Conservation (phyloP, 2,329 filamentous ascomycete genomes). For the Diaporthe helianthi region DNA sequence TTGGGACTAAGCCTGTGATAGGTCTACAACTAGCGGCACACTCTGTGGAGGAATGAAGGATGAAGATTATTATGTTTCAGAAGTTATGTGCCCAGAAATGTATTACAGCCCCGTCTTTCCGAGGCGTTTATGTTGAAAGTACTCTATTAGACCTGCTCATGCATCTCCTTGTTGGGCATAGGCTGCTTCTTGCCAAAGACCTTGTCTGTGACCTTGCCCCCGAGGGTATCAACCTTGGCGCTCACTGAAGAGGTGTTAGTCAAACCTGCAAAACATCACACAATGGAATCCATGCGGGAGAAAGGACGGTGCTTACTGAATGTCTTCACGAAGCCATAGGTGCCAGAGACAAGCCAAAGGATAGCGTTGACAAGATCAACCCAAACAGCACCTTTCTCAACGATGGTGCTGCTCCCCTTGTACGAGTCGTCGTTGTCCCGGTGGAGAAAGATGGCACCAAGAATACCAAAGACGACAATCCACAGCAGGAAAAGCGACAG, state of each 20-base stretch:
- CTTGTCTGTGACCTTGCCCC: conserved; percentile 49
- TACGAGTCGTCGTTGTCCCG: conserved; percentile 60
- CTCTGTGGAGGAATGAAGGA: neutral
- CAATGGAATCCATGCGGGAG: no score
- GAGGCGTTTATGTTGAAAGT: neutral
- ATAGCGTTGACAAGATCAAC: conserved; percentile 72
- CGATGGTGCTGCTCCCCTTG: conserved; percentile 50
- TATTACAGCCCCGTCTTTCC: neutral
- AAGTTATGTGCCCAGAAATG: neutral
- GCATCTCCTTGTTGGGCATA: conserved; percentile 5
- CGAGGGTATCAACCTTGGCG: conserved; percentile 48
- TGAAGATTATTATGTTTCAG: neutral
- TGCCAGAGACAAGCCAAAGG: conserved; percentile 65
- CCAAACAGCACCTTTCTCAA: conserved; percentile 78
- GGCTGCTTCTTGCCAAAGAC: conserved; percentile 39
- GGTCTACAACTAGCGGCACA: neutral
- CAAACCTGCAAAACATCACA: no score
- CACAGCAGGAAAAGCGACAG: conserved; percentile 57
- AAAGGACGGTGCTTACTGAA: conserved; percentile 35
- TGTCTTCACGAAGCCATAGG: conserved; percentile 50
- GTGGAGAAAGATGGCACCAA: conserved; percentile 73
- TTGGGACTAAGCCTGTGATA: neutral
- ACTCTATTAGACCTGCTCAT: conserved; percentile 6
- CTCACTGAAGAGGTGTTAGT: conserved; percentile 39
- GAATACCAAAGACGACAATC: conserved; percentile 74